Evolutionary conservation across 768 basidiomycete species (phyloP).

Genomic region (Boletus barrowsii): DNA sequence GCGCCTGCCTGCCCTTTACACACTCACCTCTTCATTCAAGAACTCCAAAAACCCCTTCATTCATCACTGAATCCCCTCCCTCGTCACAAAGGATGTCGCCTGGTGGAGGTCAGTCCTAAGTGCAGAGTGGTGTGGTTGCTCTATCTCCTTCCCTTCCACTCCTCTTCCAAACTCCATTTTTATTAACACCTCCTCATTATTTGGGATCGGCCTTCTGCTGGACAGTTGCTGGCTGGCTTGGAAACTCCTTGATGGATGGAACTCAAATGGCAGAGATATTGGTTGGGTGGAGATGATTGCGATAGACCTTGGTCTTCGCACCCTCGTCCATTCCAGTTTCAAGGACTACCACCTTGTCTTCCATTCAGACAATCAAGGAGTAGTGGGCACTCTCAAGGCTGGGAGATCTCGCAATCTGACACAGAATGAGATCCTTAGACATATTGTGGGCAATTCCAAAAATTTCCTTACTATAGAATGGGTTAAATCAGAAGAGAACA

Average conservation of each 20-base stretch:
- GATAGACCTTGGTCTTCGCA: not conserved
- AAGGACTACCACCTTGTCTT: constrained; percentile 26
- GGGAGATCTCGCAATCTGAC: not conserved
- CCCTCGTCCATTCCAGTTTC: constrained; percentile 10
- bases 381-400: constrained; percentile 21
- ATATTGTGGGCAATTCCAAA: not conserved
- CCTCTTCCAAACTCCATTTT: not conserved
- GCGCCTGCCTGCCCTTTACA: too few relatives aligned
- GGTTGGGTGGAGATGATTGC: not conserved
- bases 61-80: not conserved
- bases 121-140: not conserved
- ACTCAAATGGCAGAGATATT: not conserved
- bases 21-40: not conserved
- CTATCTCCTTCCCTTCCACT: accelerated
- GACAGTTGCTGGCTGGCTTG: constrained; percentile 39
- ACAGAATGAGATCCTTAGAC: constrained; percentile 2
- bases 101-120: not conserved
- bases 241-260: constrained; percentile 20
- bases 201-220: constrained; percentile 30
- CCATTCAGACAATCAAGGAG: constrained; percentile 41
- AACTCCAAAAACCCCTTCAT: not conserved
- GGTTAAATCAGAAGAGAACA: constrained; percentile 27
- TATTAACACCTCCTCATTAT: not conserved
- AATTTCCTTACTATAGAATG: constrained; percentile 1
- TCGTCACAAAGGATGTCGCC: accelerated